These are phyloP conservation scores for Aspergillus brasiliensis DNA, from an alignment of 2,329 filamentous ascomycete species.

Conservation along the genomic window DNA sequence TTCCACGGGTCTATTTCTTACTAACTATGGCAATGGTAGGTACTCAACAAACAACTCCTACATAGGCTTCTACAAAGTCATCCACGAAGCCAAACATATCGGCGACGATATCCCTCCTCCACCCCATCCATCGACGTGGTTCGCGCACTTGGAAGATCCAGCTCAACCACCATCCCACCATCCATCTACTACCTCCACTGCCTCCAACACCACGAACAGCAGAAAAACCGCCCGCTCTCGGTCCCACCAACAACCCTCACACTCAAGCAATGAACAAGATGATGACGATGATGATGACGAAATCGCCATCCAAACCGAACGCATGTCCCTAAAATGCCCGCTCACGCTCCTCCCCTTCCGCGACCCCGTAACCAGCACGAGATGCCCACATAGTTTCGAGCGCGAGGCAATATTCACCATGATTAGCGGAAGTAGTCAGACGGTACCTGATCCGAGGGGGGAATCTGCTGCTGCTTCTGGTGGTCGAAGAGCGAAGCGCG, in stretches of 20 bases:
- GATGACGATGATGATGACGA: constrained; percentile 42
- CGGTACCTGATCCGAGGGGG: constrained; percentile 23
- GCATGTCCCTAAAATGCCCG: constrained; percentile 50
- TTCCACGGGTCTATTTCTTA: constrained; percentile 14
- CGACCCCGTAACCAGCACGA: constrained; percentile 51
- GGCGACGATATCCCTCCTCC: constrained; percentile 56
- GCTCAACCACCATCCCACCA: background rate
- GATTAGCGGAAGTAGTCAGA: constrained; percentile 38
- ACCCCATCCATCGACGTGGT: constrained; percentile 64
- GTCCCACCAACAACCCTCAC: constrained; percentile 20
- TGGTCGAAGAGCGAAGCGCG: constrained; percentile 20
- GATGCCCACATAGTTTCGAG: constrained; percentile 55
- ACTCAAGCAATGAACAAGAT: too few relatives aligned
- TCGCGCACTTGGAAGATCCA: constrained; percentile 51
- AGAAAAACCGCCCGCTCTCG: constrained; percentile 19
- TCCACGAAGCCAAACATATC: constrained; percentile 62
- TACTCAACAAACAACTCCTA: constrained; percentile 65
- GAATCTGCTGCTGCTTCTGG: constrained; percentile 16
- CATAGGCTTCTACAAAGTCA: constrained; percentile 60
- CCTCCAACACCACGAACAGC: background rate
- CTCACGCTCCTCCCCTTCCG: constrained; percentile 49
- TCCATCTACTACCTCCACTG: background rate
- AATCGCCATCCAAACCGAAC: constrained; percentile 49
- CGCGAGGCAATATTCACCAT: constrained; percentile 48
- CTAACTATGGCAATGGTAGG: constrained; percentile 25